phyloP scores from a whole-genome alignment of 2,329 filamentous ascomycete genomes.

The Volutella citrinella region DNA sequence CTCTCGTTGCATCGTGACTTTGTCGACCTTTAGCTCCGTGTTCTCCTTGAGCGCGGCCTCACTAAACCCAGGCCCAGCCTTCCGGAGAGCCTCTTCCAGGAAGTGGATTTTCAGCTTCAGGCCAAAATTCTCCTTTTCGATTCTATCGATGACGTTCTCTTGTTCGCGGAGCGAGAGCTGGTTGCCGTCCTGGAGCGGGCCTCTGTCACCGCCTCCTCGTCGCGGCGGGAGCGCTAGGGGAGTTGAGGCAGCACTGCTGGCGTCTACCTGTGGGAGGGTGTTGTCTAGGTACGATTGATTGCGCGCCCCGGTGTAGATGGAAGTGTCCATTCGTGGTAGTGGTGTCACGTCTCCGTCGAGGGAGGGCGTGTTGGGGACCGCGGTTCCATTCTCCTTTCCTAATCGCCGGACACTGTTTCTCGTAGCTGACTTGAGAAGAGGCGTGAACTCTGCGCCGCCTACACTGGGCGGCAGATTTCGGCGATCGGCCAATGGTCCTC shows the following conservation, averaged over 20 bases:
- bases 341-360: constrained; percentile 72
- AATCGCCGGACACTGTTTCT: constrained; percentile 65
- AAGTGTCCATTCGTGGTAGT: constrained; percentile 70
- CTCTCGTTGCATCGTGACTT: constrained; percentile 84
- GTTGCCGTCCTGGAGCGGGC: constrained; percentile 79
- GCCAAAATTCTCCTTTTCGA: constrained; percentile 98
- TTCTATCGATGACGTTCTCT: constrained; percentile 90
- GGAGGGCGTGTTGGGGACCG: constrained; percentile 65
- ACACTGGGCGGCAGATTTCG: constrained; percentile 67
- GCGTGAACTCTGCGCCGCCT: constrained; percentile 82
- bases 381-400: constrained; percentile 61
- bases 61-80: constrained; percentile 85
- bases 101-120: constrained; percentile 97
- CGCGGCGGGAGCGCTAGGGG: constrained; percentile 70
- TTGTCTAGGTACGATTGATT: constrained; percentile 63
- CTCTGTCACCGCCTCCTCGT: constrained; percentile 59
- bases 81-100: constrained; percentile 83
- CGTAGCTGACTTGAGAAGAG: constrained; percentile 79
- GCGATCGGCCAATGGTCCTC: constrained; percentile 67
- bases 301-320: constrained; percentile 64
- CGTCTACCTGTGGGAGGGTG: constrained; percentile 72
- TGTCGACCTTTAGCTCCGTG: constrained; percentile 91
- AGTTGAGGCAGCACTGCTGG: constrained; percentile 79
- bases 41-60: constrained; percentile 90
- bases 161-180: constrained; percentile 90